phyloP scores from a whole-genome alignment of 2,329 filamentous ascomycete genomes.

The Xylariaceae sp. region DNA sequence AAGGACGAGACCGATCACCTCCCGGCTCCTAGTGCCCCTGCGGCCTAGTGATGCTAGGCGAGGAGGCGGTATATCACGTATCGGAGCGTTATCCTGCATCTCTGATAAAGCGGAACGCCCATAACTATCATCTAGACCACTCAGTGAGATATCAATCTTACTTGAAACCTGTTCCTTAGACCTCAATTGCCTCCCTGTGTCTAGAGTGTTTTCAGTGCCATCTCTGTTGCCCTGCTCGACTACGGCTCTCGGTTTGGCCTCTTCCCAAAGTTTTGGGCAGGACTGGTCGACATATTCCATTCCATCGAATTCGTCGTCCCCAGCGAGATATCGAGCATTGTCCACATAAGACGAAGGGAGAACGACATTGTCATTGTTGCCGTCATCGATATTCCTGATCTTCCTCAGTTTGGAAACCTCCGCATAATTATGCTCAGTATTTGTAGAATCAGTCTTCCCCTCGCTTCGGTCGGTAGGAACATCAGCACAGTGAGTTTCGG shows the following conservation, averaged over 20 bases:
- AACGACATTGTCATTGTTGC: background rate
- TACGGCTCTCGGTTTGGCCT: background rate
- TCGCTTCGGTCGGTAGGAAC: background rate
- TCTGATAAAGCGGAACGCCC: background rate
- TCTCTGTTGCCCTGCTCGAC: background rate
- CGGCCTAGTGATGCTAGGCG: conserved; percentile 30
- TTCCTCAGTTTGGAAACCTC: background rate
- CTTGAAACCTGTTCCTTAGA: background rate
- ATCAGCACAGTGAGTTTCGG: background rate
- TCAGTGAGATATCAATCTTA: background rate
- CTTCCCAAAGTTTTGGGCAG: background rate
- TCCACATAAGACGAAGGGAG: background rate
- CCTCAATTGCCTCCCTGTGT: background rate
- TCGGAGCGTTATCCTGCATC: conserved; percentile 5
- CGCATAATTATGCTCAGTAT: background rate
- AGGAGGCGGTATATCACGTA: conserved; percentile 24
- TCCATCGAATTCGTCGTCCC: background rate
- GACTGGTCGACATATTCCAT: background rate
- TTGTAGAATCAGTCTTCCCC: background rate
- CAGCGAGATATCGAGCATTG: background rate
- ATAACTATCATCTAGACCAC: background rate
- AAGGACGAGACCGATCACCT: conserved; percentile 32
- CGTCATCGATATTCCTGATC: background rate
- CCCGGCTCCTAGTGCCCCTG: conserved; percentile 32
- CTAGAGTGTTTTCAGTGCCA: background rate